Percentiles rank a stretch among this genome's conserved stretches.
Conservation (phyloP, 768 basidiomycete species). For the Cystofilobasidium ferigula region DNA sequence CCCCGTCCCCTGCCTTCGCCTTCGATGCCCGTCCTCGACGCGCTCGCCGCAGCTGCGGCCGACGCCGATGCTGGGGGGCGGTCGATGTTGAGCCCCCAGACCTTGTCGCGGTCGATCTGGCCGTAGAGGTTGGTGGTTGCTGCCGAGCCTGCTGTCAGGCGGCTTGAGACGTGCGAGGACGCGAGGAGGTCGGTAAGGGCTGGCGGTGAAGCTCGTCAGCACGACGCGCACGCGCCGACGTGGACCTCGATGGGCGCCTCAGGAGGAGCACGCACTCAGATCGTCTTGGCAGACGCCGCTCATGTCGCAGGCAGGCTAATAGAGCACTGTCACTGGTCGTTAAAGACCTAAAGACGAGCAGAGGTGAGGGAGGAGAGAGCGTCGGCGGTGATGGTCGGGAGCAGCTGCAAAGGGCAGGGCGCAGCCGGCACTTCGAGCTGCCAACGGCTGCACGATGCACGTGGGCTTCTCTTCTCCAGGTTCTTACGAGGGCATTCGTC, state of each 20-base stretch:
- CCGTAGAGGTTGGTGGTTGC: constrained; percentile 18
- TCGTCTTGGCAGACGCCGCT: constrained; percentile 19
- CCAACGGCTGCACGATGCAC: no score
- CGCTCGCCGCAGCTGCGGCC: background rate
- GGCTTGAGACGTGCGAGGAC: constrained; percentile 1
- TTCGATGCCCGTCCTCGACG: background rate
- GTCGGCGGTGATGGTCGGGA: background rate
- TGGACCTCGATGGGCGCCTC: background rate
- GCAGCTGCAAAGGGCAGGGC: background rate
- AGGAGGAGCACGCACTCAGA: constrained; percentile 9
- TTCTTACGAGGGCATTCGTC: no score
- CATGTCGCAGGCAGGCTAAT: background rate
- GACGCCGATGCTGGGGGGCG: constrained; percentile 1
- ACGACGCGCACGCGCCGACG: background rate
- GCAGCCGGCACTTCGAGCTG: no score
- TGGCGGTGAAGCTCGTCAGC: background rate
- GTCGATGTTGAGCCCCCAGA: constrained; percentile 22
- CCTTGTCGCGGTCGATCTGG: constrained; percentile 25
- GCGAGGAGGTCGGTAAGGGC: constrained; percentile 21
- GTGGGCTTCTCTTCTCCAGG: no score
- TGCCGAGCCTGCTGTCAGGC: constrained; percentile 19
- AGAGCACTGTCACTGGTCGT: background rate
- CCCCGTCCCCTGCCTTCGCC: background rate
- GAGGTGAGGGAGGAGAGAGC: no score
- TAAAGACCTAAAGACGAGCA: no score